Conservation (phyloP, 768 basidiomycete species). For the Filobasidium wieringae region DNA sequence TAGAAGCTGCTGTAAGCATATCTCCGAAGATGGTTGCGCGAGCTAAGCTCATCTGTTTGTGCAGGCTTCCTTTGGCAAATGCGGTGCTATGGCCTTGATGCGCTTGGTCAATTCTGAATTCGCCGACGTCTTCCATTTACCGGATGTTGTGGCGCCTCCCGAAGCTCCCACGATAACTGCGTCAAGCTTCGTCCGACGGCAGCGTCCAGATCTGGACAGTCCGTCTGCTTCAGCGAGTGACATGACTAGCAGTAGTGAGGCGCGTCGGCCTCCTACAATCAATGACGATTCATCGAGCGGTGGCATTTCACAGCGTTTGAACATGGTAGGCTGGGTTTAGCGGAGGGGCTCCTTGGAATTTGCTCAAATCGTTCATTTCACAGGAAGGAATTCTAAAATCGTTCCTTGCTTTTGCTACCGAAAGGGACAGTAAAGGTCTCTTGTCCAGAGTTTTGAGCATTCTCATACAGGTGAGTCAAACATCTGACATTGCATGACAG, state of each 20-base stretch:
- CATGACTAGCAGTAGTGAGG: background rate
- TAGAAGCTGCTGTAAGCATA: background rate
- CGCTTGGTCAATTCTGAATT: background rate
- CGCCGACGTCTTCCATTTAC: background rate
- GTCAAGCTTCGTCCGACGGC: too few relatives aligned
- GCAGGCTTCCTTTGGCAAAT: too few relatives aligned
- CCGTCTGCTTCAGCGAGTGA: background rate
- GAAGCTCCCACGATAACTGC: too few relatives aligned
- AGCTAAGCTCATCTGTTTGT: too few relatives aligned
- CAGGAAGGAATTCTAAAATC: too few relatives aligned
- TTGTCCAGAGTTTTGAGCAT: conserved; percentile 6
- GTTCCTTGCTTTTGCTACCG: conserved; percentile 10
- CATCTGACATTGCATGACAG: too few relatives aligned
- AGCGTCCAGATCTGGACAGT: background rate
- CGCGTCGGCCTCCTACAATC: too few relatives aligned
- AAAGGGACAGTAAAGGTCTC: conserved; percentile 3
- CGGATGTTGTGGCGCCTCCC: background rate
- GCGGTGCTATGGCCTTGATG: background rate
- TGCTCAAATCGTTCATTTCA: background rate
- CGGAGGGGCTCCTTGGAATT: too few relatives aligned
- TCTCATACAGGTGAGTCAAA: conserved; percentile 5
- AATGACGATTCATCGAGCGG: too few relatives aligned
- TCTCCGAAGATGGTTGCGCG: too few relatives aligned
- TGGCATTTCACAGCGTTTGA: background rate
- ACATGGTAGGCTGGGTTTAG: background rate